Conservation (phyloP, 805 yeast genomes). For the Blastobotrys robertii region DNA sequence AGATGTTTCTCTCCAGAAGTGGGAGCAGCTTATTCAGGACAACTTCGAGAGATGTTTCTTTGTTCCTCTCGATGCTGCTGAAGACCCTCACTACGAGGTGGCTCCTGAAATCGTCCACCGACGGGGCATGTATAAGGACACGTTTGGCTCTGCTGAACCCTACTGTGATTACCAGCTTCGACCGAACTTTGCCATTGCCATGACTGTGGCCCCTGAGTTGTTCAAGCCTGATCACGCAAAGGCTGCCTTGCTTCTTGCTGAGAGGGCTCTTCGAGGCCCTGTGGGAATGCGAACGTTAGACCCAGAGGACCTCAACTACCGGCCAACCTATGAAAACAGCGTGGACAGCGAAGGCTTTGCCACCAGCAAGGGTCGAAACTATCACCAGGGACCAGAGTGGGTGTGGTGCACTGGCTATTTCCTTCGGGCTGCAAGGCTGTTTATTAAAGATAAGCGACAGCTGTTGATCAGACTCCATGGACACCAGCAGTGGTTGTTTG, state of each 20-base stretch:
- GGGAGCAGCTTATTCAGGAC: slow-evolving; percentile 62
- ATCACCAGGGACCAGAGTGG: slow-evolving; percentile 99
- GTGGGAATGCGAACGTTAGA: slow-evolving; percentile 87
- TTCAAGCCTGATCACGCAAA: slow-evolving; percentile 55
- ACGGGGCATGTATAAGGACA: slow-evolving; percentile 89
- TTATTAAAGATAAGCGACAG: slow-evolving; percentile 47
- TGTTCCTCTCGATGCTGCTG: slow-evolving; percentile 53
- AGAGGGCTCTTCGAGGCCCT: slow-evolving; percentile 69
- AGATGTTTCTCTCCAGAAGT: slow-evolving; percentile 45
- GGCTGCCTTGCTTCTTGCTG: slow-evolving; percentile 63
- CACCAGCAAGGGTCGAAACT: slow-evolving; percentile 89
- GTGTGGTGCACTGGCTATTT: slow-evolving; percentile 87
- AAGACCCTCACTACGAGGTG: slow-evolving; percentile 53
- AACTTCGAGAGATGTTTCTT: slow-evolving; percentile 76
- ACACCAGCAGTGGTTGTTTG: slow-evolving; percentile 59
- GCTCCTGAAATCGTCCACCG: slow-evolving; percentile 65
- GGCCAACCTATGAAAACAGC: slow-evolving; percentile 79
- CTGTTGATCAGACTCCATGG: slow-evolving; percentile 51
- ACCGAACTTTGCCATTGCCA: slow-evolving; percentile 86
- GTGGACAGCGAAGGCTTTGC: slow-evolving; percentile 81
- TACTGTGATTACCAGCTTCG: slow-evolving; percentile 91
- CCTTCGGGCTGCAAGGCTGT: slow-evolving; percentile 60
- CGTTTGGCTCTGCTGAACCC: slow-evolving; percentile 70
- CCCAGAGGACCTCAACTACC: slow-evolving; percentile 83
- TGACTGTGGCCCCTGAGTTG: slow-evolving; percentile 90